A percentile compares a stretch with the other conserved stretches of the same genome.
These are phyloP conservation scores for Dryas octopetala DNA, from an alignment of 306 rosid species.

Conservation along the genomic window DNA sequence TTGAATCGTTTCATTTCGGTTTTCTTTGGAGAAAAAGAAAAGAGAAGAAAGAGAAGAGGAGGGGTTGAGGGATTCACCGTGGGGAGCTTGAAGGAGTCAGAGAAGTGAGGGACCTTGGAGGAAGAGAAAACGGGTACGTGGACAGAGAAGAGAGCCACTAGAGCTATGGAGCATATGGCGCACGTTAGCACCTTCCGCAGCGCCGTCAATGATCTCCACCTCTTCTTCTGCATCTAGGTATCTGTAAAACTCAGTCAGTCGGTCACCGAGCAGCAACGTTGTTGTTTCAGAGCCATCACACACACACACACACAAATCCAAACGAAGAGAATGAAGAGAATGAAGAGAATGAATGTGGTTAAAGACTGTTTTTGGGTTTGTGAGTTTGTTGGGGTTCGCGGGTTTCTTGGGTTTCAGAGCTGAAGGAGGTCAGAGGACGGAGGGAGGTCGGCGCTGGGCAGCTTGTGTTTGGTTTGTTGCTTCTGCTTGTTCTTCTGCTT, in stretches of 20 bases:
- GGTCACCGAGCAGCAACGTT: too few relatives aligned
- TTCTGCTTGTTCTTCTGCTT: background rate
- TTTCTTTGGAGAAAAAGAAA: background rate
- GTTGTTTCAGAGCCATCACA: background rate
- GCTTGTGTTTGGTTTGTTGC: background rate
- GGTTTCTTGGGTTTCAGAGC: background rate
- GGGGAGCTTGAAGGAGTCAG: slow-evolving; percentile 55
- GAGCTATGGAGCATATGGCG: slow-evolving; percentile 55
- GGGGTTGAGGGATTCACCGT: slow-evolving; percentile 45
- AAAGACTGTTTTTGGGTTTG: background rate
- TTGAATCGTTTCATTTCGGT: background rate
- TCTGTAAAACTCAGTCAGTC: background rate
- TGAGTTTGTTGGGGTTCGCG: background rate
- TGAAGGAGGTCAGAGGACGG: background rate
- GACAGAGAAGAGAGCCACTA: slow-evolving; percentile 55
- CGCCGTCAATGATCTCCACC: slow-evolving; percentile 38
- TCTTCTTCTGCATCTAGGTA: slow-evolving; percentile 65
- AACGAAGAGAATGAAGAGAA: background rate
- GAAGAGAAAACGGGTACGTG: slow-evolving; percentile 64
- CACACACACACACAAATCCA: background rate
- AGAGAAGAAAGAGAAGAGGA: background rate
- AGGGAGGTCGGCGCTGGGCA: background rate
- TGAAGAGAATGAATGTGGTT: slow-evolving; percentile 6
- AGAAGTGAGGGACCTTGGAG: slow-evolving; percentile 51
- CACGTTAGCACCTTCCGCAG: slow-evolving; percentile 62